Percentiles rank a stretch among this genome's conserved stretches.
Evolutionary conservation across 805 yeast species (phyloP).

Genomic region (Yamadazyma sp.): DNA sequence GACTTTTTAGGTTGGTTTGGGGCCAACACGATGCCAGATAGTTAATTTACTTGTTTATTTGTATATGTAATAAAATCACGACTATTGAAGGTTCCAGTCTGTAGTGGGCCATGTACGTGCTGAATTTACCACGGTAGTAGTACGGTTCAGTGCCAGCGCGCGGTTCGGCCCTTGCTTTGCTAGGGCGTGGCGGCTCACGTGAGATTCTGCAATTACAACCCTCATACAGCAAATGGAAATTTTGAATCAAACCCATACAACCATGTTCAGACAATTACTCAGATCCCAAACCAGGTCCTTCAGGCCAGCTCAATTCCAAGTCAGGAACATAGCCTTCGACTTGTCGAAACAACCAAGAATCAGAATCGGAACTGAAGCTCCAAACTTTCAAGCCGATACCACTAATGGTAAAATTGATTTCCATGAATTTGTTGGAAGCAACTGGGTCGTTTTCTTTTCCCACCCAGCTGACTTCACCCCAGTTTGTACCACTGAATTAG

Average conservation of each 20-base stretch:
- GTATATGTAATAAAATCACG: background rate
- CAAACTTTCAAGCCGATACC: constrained; percentile 64
- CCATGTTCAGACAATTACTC: constrained; percentile 18
- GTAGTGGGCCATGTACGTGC: no score
- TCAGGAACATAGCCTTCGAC: constrained; percentile 30
- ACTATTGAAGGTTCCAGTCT: background rate
- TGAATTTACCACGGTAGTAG: no score
- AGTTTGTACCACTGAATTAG: constrained; percentile 76
- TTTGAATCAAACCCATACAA: constrained; percentile 1
- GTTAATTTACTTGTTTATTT: constrained; percentile 2
- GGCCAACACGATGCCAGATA: constrained; percentile 45
- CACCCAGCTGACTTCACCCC: constrained; percentile 83
- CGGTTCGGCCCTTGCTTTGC: background rate
- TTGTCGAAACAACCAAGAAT: constrained; percentile 43
- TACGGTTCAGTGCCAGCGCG: no score
- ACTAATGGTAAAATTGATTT: constrained; percentile 63
- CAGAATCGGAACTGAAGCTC: constrained; percentile 63
- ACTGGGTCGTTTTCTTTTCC: constrained; percentile 68
- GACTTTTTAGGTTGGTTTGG: constrained; percentile 96
- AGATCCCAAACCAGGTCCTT: constrained; percentile 7
- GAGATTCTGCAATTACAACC: constrained; percentile 6
- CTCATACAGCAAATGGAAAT: background rate
- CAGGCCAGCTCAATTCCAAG: constrained; percentile 8
- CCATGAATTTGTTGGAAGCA: constrained; percentile 59
- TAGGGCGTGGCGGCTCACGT: no score